Evolutionary conservation across 2,329 filamentous ascomycete genomes (phyloP).

Genomic region (Monosporascus ibericus): DNA sequence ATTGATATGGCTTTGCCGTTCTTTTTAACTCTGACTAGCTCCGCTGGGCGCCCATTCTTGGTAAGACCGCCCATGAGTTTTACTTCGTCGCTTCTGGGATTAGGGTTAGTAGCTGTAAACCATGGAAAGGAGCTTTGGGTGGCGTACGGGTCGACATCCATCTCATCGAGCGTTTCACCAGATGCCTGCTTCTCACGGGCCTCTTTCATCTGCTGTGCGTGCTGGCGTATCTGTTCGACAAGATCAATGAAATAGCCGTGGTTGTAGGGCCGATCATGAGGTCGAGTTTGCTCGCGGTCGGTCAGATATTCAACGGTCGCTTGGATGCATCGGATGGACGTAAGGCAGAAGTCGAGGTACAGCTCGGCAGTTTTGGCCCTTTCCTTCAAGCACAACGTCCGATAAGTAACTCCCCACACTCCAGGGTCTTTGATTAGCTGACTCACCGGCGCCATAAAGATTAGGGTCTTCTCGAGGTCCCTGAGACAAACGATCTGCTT

Average conservation of each 20-base stretch:
- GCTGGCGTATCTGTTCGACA: conserved; percentile 85
- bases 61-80: conserved; percentile 75
- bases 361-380: conserved; percentile 61
- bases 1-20: conserved; percentile 76
- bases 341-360: conserved; percentile 86
- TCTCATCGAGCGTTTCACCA: conserved; percentile 44
- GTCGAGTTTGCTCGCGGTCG: conserved; percentile 80
- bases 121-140: conserved; percentile 8
- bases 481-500: conserved; percentile 86
- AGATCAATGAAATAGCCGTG: conserved; percentile 96
- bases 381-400: conserved; percentile 70
- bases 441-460: conserved; percentile 94
- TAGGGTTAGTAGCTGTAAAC: conserved; percentile 18
- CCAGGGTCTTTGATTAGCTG: conserved; percentile 43
- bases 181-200: conserved; percentile 59
- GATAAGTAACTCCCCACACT: conserved; percentile 60
- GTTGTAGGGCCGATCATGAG: conserved; percentile 84
- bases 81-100: conserved; percentile 56
- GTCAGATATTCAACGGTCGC: conserved; percentile 79
- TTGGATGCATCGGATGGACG: conserved; percentile 84
- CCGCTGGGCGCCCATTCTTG: conserved; percentile 74
- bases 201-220: conserved; percentile 77
- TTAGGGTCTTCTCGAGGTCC: conserved; percentile 88
- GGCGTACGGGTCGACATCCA: conserved; percentile 54
- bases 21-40: conserved; percentile 77